These are phyloP conservation scores for Ogataea thermomethanolica DNA, from an alignment of 805 yeast genomes.

Conservation along the genomic window DNA sequence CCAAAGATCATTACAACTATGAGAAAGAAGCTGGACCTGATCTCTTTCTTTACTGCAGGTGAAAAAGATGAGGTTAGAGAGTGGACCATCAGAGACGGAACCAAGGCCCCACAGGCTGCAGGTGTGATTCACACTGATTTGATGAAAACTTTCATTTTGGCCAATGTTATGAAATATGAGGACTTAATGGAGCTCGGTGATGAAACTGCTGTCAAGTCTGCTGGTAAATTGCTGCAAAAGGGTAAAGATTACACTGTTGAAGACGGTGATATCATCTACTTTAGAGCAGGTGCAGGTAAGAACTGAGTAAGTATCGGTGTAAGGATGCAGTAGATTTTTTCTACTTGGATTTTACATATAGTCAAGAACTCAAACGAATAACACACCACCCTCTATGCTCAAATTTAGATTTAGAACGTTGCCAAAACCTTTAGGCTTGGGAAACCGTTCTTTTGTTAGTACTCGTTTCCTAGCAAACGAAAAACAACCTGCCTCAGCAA, in stretches of 20 bases:
- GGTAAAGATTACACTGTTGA: constrained; percentile 79
- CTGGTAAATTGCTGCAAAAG: constrained; percentile 58
- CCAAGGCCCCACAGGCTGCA: constrained; percentile 85
- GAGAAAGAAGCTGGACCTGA: constrained; percentile 65
- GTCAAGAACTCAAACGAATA: too few species aligned
- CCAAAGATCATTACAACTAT: constrained; percentile 62
- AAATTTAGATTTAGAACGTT: too few species aligned
- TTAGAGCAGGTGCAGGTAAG: constrained; percentile 71
- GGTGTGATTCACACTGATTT: constrained; percentile 86
- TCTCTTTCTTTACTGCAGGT: constrained; percentile 87
- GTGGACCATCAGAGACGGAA: constrained; percentile 78
- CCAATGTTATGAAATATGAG: constrained; percentile 65
- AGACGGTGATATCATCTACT: constrained; percentile 77
- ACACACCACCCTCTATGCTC: too few species aligned
- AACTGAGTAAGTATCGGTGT: constrained; percentile 20
- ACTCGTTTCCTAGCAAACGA: background rate
- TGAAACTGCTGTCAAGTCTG: constrained; percentile 47
- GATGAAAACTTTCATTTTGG: constrained; percentile 75
- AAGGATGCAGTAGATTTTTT: background rate
- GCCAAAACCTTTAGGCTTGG: background rate
- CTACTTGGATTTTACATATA: background rate
- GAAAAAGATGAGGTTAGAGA: constrained; percentile 73
- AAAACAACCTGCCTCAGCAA: background rate
- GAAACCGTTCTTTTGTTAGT: background rate
- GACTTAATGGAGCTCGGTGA: constrained; percentile 56